phyloP scores from a whole-genome alignment of 345 rosid species.

The Hevea brasiliensis region DNA sequence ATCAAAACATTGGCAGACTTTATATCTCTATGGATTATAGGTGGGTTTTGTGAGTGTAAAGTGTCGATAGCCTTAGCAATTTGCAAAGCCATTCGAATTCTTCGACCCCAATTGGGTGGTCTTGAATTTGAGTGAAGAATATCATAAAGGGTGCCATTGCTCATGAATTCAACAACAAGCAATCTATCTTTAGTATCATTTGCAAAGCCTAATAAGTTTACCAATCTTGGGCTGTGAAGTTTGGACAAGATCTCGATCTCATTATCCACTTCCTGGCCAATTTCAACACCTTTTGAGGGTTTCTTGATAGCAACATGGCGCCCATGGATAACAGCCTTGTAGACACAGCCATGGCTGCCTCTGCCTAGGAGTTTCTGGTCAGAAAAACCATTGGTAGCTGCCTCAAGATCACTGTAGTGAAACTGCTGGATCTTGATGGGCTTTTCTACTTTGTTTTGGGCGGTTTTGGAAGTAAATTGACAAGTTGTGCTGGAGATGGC shows the following conservation, averaged over 20 bases:
- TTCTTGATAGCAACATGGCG: constrained; percentile 89
- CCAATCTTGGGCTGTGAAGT: constrained; percentile 85
- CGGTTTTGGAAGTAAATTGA: constrained; percentile 30
- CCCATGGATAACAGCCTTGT: constrained; percentile 83
- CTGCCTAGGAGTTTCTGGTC: constrained; percentile 72
- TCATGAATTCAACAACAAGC: constrained; percentile 89
- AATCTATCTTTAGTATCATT: constrained; percentile 67
- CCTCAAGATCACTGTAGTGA: constrained; percentile 80
- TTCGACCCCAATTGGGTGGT: constrained; percentile 70
- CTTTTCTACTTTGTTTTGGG: constrained; percentile 38
- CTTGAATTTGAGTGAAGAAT: constrained; percentile 69
- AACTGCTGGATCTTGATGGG: constrained; percentile 79
- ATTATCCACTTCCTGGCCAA: constrained; percentile 72
- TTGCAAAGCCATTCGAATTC: constrained; percentile 78
- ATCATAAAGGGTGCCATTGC: constrained; percentile 89
- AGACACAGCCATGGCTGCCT: constrained; percentile 96
- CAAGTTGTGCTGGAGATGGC: constrained; percentile 29
- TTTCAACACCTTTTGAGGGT: constrained; percentile 64
- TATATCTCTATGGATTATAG: constrained; percentile 84
- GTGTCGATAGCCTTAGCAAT: constrained; percentile 76
- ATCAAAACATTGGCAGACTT: constrained; percentile 98
- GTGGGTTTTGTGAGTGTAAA: constrained; percentile 75
- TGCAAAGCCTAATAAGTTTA: constrained; percentile 83
- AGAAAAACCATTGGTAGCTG: constrained; percentile 92
- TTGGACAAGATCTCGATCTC: constrained; percentile 93